Evolutionary conservation across 768 basidiomycete genomes (phyloP).

Genomic region (Gloeophyllum trabeum): DNA sequence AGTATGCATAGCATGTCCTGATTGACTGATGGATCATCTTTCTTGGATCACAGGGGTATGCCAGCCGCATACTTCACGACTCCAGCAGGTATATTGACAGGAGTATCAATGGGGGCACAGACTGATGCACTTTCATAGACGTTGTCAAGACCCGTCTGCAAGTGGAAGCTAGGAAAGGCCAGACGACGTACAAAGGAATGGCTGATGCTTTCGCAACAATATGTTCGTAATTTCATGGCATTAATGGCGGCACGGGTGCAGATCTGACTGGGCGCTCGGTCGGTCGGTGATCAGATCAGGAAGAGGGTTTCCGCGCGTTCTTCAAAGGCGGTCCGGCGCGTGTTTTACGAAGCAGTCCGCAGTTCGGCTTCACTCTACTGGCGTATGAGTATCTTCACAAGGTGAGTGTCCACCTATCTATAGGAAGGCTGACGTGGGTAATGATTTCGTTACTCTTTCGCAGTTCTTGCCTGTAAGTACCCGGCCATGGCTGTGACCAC

Average conservation of each 20-base stretch:
- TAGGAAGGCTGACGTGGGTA: constrained; percentile 1
- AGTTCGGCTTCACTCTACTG: constrained; percentile 91
- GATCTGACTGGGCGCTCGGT: constrained; percentile 1
- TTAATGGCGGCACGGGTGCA: constrained; percentile 4
- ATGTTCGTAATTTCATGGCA: constrained; percentile 44
- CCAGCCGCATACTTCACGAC: constrained; percentile 92
- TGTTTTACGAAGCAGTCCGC: constrained; percentile 77
- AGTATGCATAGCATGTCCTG: background rate
- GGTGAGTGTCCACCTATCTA: constrained; percentile 24
- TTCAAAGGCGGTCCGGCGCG: constrained; percentile 92
- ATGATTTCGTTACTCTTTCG: background rate
- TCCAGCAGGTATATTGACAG: constrained; percentile 53
- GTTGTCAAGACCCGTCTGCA: constrained; percentile 97
- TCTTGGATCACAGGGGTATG: constrained; percentile 65
- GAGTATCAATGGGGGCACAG: background rate
- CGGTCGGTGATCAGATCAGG: constrained; percentile 41
- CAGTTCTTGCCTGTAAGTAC: constrained; percentile 22
- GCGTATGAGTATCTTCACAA: constrained; percentile 67
- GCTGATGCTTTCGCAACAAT: constrained; percentile 86
- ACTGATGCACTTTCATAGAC: constrained; percentile 33
- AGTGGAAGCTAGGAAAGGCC: constrained; percentile 83
- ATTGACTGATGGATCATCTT: constrained; percentile 3
- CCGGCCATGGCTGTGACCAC: background rate
- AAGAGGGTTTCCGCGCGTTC: constrained; percentile 82
- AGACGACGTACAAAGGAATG: constrained; percentile 86